A percentile compares a stretch with the other conserved stretches of the same genome.
Evolutionary conservation across 2,329 filamentous ascomycete species (phyloP).

Genomic region (Exophiala mesophila): DNA sequence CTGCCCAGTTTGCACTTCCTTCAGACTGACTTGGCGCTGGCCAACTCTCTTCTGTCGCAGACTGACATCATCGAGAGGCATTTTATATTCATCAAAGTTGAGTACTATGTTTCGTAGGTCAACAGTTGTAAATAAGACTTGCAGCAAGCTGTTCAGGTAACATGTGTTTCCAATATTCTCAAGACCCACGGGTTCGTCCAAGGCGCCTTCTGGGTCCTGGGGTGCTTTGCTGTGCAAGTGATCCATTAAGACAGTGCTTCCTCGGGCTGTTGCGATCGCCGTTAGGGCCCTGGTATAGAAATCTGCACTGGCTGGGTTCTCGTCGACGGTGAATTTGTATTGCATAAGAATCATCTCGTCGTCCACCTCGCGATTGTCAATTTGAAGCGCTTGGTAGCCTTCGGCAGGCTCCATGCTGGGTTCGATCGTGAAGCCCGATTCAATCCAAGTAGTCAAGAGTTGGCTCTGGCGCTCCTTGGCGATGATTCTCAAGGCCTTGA

Average conservation of each 20-base stretch:
- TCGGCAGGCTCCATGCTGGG: constrained; percentile 54
- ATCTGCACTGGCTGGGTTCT: constrained; percentile 43
- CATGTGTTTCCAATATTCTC: constrained; percentile 96
- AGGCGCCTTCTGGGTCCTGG: constrained; percentile 29
- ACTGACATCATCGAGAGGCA: constrained; percentile 60
- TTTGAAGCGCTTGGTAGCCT: constrained; percentile 49
- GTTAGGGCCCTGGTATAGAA: constrained; percentile 44
- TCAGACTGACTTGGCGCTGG: constrained; percentile 59
- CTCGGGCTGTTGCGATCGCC: constrained; percentile 43
- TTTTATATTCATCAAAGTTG: constrained; percentile 65
- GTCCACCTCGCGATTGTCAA: constrained; percentile 48
- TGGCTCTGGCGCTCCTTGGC: constrained; percentile 55
- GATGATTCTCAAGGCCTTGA: constrained; percentile 55
- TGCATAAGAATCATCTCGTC: constrained; percentile 48
- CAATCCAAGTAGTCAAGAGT: constrained; percentile 48
- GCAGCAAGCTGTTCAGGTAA: constrained; percentile 92
- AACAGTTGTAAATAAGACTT: constrained; percentile 88
- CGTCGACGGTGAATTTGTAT: constrained; percentile 44
- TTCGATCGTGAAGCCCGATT: constrained; percentile 50
- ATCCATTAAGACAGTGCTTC: constrained; percentile 32
- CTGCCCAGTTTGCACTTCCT: constrained; percentile 58
- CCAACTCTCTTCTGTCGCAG: constrained; percentile 68
- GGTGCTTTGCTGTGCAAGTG: constrained; percentile 19
- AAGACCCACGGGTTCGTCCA: constrained; percentile 73
- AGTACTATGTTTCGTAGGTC: constrained; percentile 76